Evolutionary conservation across 2,329 filamentous ascomycete species (phyloP), one percentile per base, ranked within the genome.

Genomic region (Fusarium fracticaudum): DNA sequence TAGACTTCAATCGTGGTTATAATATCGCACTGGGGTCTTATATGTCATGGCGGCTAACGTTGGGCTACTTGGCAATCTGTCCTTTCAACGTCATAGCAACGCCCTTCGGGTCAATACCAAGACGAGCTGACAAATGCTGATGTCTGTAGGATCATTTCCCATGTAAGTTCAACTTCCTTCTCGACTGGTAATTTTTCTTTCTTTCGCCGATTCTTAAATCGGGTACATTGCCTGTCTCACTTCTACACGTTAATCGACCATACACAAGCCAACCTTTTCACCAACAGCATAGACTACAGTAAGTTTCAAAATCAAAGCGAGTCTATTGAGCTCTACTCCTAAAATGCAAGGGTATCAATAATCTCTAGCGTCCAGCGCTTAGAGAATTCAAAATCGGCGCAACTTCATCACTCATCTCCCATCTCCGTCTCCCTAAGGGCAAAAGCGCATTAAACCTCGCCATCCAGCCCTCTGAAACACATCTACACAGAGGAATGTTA

Each of bases 401-500:
- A 53, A 79, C 69, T 13, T 67, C 60, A 41, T 73, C 62, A 44
- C 69, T 58, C 15, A 78, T 14, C 12, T 73, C 76, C 78, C 78
- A 80, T 18, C 55, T 62, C 5, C 72, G 67, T 5, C 24, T 66
- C 5, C 76, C 77, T 38, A 67, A 65, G 4, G 72, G 71, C 24
- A 80, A 58, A 24, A 72, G 54, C 1, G 71, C 69, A 13, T 72
- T 69, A 3, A 78, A 80, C 4, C 78, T 71, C 12, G 69, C 67
- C 75, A 79, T 76, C 79, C 79, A 80, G 1, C 76, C 74, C 17
- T 72, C 69, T 0, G 58, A 59, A 3, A 79, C 78, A 64, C 81
- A 83, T 26, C 69, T 70, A 47, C 82, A 83, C 3, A 84, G 45
- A 10, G 77, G 73, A 15, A 82, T 78, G 5, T 78, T 76, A 8